Conservation (phyloP, 768 basidiomycete species). For the Naganishia onofrii region DNA sequence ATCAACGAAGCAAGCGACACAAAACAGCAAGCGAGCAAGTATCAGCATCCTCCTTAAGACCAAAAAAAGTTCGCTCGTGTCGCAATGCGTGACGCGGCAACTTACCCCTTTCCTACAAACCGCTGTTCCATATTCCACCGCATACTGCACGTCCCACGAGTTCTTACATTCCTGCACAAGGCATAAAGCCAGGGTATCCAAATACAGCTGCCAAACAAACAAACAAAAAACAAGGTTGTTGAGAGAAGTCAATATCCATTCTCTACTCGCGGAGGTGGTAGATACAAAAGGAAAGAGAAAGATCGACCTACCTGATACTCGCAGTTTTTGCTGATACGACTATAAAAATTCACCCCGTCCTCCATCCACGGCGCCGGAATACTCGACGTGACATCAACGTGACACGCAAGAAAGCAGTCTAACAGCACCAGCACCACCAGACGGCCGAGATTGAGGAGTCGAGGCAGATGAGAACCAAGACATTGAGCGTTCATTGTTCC, state of each 20-base stretch:
- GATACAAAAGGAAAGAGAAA: too few relatives aligned
- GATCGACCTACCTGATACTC: conserved; percentile 6
- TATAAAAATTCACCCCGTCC: neutral
- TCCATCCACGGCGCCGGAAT: conserved; percentile 24
- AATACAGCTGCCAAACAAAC: conserved; percentile 5
- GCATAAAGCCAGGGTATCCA: conserved; percentile 21
- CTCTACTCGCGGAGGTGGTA: too few relatives aligned
- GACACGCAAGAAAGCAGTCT: conserved; percentile 26
- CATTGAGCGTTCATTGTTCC: too few relatives aligned
- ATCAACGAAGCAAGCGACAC: too few relatives aligned
- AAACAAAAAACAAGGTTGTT: too few relatives aligned
- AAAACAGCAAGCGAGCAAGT: neutral
- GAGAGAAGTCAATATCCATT: too few relatives aligned
- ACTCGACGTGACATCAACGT: conserved; percentile 1
- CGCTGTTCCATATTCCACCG: conserved; percentile 22
- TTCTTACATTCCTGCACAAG: conserved; percentile 16
- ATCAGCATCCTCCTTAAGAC: neutral
- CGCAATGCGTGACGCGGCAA: neutral
- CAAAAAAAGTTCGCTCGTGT: neutral
- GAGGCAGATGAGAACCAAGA: too few relatives aligned
- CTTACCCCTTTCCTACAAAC: conserved; percentile 29
- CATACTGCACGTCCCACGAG: conserved; percentile 28
- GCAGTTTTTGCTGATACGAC: conserved; percentile 18
- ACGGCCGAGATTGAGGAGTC: too few relatives aligned
- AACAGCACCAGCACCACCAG: too few relatives aligned